phyloP scores from a whole-genome alignment of 352 stramenopile species.

The Pythium brachiatum region DNA sequence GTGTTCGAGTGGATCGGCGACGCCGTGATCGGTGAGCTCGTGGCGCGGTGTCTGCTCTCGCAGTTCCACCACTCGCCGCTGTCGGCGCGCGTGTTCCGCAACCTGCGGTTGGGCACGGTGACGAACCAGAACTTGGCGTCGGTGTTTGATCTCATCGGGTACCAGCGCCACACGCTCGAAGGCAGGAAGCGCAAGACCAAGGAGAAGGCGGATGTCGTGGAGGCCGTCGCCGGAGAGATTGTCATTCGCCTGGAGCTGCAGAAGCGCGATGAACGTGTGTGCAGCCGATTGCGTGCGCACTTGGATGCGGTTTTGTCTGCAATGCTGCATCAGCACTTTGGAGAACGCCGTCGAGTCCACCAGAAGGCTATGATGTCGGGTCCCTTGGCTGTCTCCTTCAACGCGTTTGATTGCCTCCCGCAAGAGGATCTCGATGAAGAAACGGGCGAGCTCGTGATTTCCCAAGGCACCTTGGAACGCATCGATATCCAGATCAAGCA shows the following conservation, averaged over 20 bases:
- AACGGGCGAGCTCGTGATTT: slow-evolving; percentile 53
- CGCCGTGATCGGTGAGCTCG: slow-evolving; percentile 68
- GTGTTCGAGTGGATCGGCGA: slow-evolving; percentile 81
- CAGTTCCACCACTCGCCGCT: slow-evolving; percentile 59
- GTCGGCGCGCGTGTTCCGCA: slow-evolving; percentile 63
- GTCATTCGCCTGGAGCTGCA: slow-evolving; percentile 49
- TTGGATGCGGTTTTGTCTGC: slow-evolving; percentile 51
- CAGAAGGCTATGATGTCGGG: slow-evolving; percentile 28
- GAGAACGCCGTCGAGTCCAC: slow-evolving; percentile 28
- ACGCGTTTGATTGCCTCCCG: slow-evolving; percentile 60
- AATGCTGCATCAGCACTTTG: slow-evolving; percentile 66
- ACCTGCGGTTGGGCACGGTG: slow-evolving; percentile 56
- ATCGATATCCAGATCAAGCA: slow-evolving; percentile 13
- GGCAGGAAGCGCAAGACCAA: slow-evolving; percentile 41
- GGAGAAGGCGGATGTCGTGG: slow-evolving; percentile 62
- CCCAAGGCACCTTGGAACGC: slow-evolving; percentile 29
- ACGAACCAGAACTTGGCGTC: slow-evolving; percentile 70
- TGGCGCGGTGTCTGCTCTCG: slow-evolving; percentile 57
- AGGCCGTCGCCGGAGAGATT: slow-evolving; percentile 62
- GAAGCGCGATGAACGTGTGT: slow-evolving; percentile 21
- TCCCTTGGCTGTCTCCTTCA: slow-evolving; percentile 46
- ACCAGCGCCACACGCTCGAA: slow-evolving; percentile 28
- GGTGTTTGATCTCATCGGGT: slow-evolving; percentile 67
- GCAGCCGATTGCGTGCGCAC: slow-evolving; percentile 35
- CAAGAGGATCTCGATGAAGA: slow-evolving; percentile 57